phyloP scores from a whole-genome alignment of 495 filamentous ascomycete genomes.

The Ramalina intermedia region DNA sequence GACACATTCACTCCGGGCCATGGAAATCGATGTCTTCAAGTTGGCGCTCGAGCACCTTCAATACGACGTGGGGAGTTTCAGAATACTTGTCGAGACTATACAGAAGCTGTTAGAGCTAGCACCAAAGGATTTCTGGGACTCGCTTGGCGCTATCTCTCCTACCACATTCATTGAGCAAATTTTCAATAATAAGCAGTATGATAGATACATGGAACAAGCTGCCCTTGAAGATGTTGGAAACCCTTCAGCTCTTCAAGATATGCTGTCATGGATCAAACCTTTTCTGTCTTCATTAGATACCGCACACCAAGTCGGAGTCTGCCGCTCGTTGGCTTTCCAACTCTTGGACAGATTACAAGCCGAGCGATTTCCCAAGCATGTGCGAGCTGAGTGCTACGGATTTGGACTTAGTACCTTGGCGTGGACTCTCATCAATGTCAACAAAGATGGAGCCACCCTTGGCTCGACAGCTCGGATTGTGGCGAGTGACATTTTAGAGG shows the following conservation, averaged over 20 bases:
- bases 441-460: slow-evolving; percentile 32
- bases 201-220: slow-evolving; percentile 41
- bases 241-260: slow-evolving; percentile 39
- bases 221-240: slow-evolving; percentile 38
- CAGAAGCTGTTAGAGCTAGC: slow-evolving; percentile 55
- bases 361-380: slow-evolving; percentile 27
- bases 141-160: slow-evolving; percentile 63
- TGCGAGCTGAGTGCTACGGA: slow-evolving; percentile 35
- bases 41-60: slow-evolving; percentile 62
- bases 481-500: slow-evolving; percentile 37
- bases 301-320: slow-evolving; percentile 55
- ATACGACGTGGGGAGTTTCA: slow-evolving; percentile 43
- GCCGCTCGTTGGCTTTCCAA: slow-evolving; percentile 52
- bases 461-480: slow-evolving; percentile 38
- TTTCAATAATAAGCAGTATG: slow-evolving; percentile 55
- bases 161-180: slow-evolving; percentile 61
- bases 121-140: slow-evolving; percentile 69
- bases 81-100: slow-evolving; percentile 49
- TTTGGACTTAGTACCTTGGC: slow-evolving; percentile 34
- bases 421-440: slow-evolving; percentile 37
- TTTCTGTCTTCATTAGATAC: slow-evolving; percentile 64
- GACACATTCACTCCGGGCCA: slow-evolving; percentile 57
- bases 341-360: slow-evolving; percentile 53
- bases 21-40: slow-evolving; percentile 66
- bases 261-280: slow-evolving; percentile 57